These are phyloP conservation scores for Gossypium turneri DNA, from an alignment of 345 rosid genomes.

Conservation along the genomic window DNA sequence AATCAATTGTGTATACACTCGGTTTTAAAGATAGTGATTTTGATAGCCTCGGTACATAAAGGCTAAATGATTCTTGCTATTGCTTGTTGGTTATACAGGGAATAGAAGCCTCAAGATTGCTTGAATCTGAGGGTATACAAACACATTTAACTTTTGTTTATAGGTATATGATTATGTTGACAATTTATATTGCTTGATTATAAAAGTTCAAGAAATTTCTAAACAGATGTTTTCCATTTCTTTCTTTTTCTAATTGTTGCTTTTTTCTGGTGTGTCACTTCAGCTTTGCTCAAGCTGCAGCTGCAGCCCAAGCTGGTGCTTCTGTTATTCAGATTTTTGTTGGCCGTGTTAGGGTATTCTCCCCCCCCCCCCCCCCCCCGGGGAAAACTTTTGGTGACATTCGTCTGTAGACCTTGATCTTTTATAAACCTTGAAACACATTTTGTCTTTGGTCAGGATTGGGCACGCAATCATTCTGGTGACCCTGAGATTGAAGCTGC, in stretches of 20 bases:
- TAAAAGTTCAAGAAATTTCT: background rate
- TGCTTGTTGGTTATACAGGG: constrained; percentile 41
- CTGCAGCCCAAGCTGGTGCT: constrained; percentile 95
- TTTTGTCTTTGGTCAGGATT: constrained; percentile 49
- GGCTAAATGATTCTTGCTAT: constrained; percentile 9
- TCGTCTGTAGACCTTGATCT: background rate
- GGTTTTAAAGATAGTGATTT: background rate
- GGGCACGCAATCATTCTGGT: constrained; percentile 91
- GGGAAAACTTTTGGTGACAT: background rate
- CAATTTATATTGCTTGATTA: background rate
- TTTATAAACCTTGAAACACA: background rate
- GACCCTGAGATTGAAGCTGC: constrained; percentile 86
- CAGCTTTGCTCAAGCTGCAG: constrained; percentile 98
- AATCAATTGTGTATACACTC: background rate
- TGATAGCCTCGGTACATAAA: background rate
- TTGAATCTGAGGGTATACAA: constrained; percentile 93
- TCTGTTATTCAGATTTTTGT: constrained; percentile 96
- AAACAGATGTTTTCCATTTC: background rate
- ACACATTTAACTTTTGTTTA: constrained; percentile 90
- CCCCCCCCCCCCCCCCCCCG: accelerated
- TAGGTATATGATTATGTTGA: constrained; percentile 40
- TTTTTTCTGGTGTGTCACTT: constrained; percentile 20
- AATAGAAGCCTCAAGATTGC: constrained; percentile 87
- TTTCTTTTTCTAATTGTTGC: background rate
- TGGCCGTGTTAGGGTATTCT: constrained; percentile 83